Base-by-base conservation (phyloP, 2,329 filamentous ascomycete genomes). In the Corinectria fuckeliana region DNA sequence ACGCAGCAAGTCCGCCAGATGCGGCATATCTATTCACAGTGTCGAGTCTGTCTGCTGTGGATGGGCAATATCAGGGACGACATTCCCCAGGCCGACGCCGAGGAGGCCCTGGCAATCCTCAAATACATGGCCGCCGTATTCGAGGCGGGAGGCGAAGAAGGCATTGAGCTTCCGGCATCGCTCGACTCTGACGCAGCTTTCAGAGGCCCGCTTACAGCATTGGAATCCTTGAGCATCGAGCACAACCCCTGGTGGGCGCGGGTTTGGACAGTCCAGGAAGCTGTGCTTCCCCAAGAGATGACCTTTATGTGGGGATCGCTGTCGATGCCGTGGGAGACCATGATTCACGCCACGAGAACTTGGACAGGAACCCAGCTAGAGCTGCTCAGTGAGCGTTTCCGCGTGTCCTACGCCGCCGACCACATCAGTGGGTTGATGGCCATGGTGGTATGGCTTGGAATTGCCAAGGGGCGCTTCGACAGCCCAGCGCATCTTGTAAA, bases 241-340 rank as follows among this genome's bases (percentile, higher is more conserved):
- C 38, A 36, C 11, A 52, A 38, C 13, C 54, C 59, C 11, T 61
- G 59, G 54, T 61, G 59, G 59, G 28, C 32, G 9, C 36, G 58
- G 32, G 51, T 53, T 4, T 61, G 58, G 54, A 56, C 58, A 28
- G 54, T 61, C 14, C 58, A 61, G 21, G 61, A 61, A 58, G 61
- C 51, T 20, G 42, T 58, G 32, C 54, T 63, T 26, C 59, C 59
- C 3, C 44, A 42, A 18, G 18, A 47, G 11, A 23, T 48, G 44
- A 23, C 28, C 5, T 26, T 61, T 4, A 45, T 58, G 5, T 61
- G 59, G 59, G 59, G 59, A 10, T 47, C 55, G 11, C 20, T 51
- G 16, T 28, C 38, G 11, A 34, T 61, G 18, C 34, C 58, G 11
- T 63, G 54, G 51, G 21, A 56, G 28, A 52, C 39, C n/a, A 49